A percentile compares a stretch with the other conserved stretches of the same genome.
Conservation (phyloP, 2,329 filamentous ascomycete genomes). For the Botryotinia convoluta region DNA sequence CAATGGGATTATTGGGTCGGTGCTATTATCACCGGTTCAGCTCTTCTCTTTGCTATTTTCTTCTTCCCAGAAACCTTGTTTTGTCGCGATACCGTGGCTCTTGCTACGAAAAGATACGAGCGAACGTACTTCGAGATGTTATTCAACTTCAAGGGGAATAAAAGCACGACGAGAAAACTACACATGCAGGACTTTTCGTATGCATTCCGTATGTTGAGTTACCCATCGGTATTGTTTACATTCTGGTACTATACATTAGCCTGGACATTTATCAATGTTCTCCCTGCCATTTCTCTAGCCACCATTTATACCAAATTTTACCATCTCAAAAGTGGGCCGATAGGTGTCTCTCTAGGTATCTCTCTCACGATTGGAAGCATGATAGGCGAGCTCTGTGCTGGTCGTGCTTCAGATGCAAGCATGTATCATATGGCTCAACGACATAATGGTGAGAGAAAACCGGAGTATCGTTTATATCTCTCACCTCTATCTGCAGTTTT, state of each 20-base stretch:
- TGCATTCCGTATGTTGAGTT: background rate
- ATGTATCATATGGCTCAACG: background rate
- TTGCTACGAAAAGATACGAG: background rate
- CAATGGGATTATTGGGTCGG: background rate
- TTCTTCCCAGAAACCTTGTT: background rate
- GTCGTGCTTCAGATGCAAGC: background rate
- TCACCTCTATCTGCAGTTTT: background rate
- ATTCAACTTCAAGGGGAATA: background rate
- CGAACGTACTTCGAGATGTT: background rate
- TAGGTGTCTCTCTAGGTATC: background rate
- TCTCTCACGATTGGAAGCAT: background rate
- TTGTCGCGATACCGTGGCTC: background rate
- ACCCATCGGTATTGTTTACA: background rate
- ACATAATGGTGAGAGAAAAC: background rate
- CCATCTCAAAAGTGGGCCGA: background rate
- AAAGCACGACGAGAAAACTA: background rate
- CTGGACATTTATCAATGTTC: background rate
- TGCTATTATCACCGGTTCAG: background rate
- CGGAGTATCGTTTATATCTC: background rate
- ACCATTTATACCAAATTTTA: background rate
- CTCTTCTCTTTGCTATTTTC: background rate
- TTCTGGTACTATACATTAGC: background rate
- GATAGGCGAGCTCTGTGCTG: background rate
- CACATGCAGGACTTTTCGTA: background rate
- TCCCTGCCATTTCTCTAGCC: background rate